Evolutionary conservation across 2,329 filamentous ascomycete species (phyloP).

Genomic region (Pleomassaria siparia): DNA sequence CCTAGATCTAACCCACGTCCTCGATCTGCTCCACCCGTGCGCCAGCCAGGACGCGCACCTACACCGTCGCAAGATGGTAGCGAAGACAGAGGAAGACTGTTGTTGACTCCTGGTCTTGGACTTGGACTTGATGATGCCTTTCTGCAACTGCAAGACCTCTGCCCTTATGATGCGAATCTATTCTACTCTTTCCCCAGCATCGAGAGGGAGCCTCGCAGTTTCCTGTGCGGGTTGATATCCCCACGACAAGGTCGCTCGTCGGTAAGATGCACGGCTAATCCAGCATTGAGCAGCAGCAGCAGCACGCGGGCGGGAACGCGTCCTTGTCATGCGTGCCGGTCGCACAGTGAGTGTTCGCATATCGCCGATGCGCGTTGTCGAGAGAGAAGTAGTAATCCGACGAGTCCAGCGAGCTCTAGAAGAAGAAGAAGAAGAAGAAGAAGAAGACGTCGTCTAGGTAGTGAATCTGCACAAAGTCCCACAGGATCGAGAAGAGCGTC

Average conservation of each 20-base stretch:
- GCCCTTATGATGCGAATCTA: constrained; percentile 18
- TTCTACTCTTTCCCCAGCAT: constrained; percentile 23
- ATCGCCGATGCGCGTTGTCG: not conserved
- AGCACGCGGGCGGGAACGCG: not conserved
- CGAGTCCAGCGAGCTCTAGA: not conserved
- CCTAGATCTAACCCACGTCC: constrained; percentile 6
- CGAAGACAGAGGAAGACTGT: too few species aligned
- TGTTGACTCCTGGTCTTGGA: too few species aligned
- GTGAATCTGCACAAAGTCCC: too few species aligned
- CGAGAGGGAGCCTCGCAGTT: constrained; percentile 15
- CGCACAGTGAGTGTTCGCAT: constrained; percentile 14
- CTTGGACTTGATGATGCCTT: too few species aligned
- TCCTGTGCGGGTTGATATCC: constrained; percentile 13
- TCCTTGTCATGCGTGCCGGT: constrained; percentile 18
- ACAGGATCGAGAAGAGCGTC: too few species aligned
- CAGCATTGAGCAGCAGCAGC: too few species aligned
- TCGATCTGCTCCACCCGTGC: constrained; percentile 4
- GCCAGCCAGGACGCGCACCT: not conserved
- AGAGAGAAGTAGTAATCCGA: not conserved
- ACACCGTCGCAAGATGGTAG: not conserved
- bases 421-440: not conserved
- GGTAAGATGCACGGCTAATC: too few species aligned
- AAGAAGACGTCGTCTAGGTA: too few species aligned
- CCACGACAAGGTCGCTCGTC: not conserved
- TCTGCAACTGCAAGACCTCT: constrained; percentile 10